A percentile compares a stretch with the other conserved stretches of the same genome.
Conservation (phyloP, 2,329 filamentous ascomycete genomes). For the Calonectria ilicicola region DNA sequence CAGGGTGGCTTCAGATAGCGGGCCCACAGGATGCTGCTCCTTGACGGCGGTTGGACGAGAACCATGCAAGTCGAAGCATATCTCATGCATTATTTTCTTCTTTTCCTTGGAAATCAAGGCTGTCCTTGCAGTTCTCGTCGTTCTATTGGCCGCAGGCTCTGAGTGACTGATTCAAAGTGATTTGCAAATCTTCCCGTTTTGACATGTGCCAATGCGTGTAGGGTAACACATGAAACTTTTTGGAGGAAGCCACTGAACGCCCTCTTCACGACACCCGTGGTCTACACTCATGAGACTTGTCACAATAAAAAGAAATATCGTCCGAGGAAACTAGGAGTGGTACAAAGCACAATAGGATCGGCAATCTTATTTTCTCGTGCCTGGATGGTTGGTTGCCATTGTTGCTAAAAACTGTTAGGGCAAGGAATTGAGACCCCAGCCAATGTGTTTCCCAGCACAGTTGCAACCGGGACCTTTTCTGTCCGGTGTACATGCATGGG, state of each 20-base stretch:
- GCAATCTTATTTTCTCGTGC: not conserved
- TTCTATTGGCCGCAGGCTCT: not conserved
- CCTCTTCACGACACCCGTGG: not conserved
- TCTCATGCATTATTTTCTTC: not conserved
- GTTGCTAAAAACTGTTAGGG: not conserved
- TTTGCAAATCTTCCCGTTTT: not conserved
- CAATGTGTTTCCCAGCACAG: too few relatives aligned
- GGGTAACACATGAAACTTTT: not conserved
- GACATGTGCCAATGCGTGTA: not conserved
- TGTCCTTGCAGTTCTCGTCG: not conserved
- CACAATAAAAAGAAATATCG: not conserved
- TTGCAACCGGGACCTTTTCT: not conserved
- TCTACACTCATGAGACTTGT: not conserved
- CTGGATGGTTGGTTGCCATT: too few relatives aligned
- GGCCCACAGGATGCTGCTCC: not conserved
- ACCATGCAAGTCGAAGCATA: conserved; percentile 1
- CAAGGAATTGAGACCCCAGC: not conserved
- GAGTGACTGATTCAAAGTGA: not conserved
- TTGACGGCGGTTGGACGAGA: not conserved
- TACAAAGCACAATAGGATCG: not conserved
- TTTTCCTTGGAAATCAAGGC: not conserved
- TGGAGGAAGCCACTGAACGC: not conserved
- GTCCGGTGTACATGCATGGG: not conserved
- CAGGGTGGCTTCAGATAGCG: not conserved
- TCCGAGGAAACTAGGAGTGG: not conserved